phyloP scores from a whole-genome alignment of 176 grass and related monocot species.

The Oryza meyeriana region DNA sequence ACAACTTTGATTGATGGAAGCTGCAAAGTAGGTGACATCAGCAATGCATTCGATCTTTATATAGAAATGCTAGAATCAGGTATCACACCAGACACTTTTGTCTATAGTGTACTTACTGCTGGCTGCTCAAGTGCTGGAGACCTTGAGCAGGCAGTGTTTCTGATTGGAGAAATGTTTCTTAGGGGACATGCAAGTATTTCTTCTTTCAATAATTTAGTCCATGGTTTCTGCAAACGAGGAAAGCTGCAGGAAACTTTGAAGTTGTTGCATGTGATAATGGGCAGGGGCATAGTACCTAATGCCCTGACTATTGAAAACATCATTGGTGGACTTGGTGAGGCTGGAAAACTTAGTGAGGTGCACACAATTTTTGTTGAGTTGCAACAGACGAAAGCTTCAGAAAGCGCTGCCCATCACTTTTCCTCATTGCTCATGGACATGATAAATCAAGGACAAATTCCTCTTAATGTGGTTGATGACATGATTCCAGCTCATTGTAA shows the following conservation, averaged over 20 bases:
- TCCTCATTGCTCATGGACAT: constrained; percentile 41
- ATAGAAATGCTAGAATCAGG: constrained; percentile 62
- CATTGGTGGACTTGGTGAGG: constrained; percentile 38
- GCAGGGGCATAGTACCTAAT: constrained; percentile 43
- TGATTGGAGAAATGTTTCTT: constrained; percentile 37
- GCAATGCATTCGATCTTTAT: constrained; percentile 53
- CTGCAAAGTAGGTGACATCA: constrained; percentile 47
- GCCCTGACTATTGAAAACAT: constrained; percentile 34
- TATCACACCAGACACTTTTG: constrained; percentile 52
- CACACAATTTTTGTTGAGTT: constrained; percentile 47
- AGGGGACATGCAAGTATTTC: constrained; percentile 36
- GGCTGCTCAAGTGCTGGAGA: constrained; percentile 44
- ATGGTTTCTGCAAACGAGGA: constrained; percentile 64
- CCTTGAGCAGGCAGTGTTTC: constrained; percentile 32
- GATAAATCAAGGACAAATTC: constrained; percentile 32
- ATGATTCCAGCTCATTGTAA: constrained; percentile 37
- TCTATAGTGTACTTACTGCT: constrained; percentile 42
- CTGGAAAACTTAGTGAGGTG: constrained; percentile 35
- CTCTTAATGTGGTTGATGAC: constrained; percentile 37
- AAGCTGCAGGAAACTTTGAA: constrained; percentile 52
- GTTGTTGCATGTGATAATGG: constrained; percentile 50
- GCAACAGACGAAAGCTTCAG: constrained; percentile 39
- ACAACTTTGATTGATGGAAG: constrained; percentile 71
- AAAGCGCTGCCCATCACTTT: constrained; percentile 7
- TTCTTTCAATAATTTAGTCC: constrained; percentile 50